Base-by-base conservation (phyloP, 257 asterid species). In the Salvia miltiorrhiza region DNA sequence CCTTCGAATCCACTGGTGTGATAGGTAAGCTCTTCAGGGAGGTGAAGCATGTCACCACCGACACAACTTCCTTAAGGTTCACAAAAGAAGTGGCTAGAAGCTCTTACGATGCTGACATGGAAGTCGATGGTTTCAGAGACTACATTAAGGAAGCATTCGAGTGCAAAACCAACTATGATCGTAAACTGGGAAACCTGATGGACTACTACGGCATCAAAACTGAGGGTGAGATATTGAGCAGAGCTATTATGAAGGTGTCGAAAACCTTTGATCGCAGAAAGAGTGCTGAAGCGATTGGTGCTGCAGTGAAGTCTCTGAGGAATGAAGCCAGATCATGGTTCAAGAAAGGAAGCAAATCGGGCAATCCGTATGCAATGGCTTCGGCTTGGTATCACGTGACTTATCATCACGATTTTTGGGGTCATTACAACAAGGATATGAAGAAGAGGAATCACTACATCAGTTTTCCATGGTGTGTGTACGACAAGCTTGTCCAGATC, bases 301-400 rank as follows among this genome's bases (percentile, higher is more conserved):
- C 76, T 4, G 94, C 94, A 5, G 87, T 90, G 77, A 81, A 80
- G 76, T 67, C 90, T 0, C 73, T 93, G 87, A 85, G 96, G 83
- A 88, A 82, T 10, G 97, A 90, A 40, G 96, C 94, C 1, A 71
- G 89, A 68, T 37, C 85, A 0, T 84, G 92, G 92, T 93, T 90
- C 77, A 85, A 78, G 81, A 81, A 24, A 69, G 89, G 78, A 19
- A 70, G 76, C 19, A 90, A 80, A 13, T 14, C 19, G 0, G 83
- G 80, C 10, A 86, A 90, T 39, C 7, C 1, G 20, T 72, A 80
- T 26, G 90, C 93, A 2, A 88, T 83, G 78, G 98, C 97, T 0
- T 88, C 94, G 1, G 96, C 97, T 14, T 90, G 98, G 97, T 93
- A 92, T 73, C 87, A 86, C 19, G 98, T 92, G 63, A 75, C 91